Conservation (phyloP, 2,329 filamentous ascomycete species). For the Cercospora zeina region DNA sequence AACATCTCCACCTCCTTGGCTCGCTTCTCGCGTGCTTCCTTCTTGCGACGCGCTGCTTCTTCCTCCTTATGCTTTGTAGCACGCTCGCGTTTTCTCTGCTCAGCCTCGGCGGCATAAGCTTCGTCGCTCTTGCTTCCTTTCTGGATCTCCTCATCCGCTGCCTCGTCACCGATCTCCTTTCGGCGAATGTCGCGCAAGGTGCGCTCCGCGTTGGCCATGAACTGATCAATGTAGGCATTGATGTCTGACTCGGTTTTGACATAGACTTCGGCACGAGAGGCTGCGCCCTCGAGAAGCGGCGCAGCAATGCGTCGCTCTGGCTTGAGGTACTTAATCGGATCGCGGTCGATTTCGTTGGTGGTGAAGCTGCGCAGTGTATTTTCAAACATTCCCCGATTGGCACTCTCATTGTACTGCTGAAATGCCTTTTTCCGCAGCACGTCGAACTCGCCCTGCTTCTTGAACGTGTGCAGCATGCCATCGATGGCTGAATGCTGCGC, state of each 20-base stretch:
- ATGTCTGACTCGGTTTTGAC: constrained; percentile 68
- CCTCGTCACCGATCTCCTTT: constrained; percentile 68
- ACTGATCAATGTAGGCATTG: constrained; percentile 64
- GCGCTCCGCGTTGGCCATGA: constrained; percentile 64
- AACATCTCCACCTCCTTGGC: constrained; percentile 53
- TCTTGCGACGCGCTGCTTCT: constrained; percentile 58
- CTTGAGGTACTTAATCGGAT: constrained; percentile 66
- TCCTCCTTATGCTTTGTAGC: constrained; percentile 63
- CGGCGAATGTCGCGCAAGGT: constrained; percentile 68
- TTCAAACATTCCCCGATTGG: constrained; percentile 50
- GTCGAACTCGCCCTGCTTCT: constrained; percentile 84
- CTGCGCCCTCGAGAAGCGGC: constrained; percentile 73
- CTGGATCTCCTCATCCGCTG: constrained; percentile 63
- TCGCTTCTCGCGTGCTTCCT: constrained; percentile 62
- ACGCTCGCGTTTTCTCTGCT: constrained; percentile 60
- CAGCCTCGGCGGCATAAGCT: constrained; percentile 69
- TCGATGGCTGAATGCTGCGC: constrained; percentile 74
- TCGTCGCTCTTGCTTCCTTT: constrained; percentile 72
- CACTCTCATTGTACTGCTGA: constrained; percentile 63
- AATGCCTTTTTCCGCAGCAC: constrained; percentile 73
- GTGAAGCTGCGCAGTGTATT: constrained; percentile 53
- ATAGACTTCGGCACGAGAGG: constrained; percentile 75
- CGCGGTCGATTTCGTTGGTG: constrained; percentile 73
- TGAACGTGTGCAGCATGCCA: constrained; percentile 74
- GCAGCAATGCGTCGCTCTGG: constrained; percentile 73